These are phyloP conservation scores for Skeletonema marinoi DNA, from an alignment of 108 stramenopile species.

Conservation along the genomic window DNA sequence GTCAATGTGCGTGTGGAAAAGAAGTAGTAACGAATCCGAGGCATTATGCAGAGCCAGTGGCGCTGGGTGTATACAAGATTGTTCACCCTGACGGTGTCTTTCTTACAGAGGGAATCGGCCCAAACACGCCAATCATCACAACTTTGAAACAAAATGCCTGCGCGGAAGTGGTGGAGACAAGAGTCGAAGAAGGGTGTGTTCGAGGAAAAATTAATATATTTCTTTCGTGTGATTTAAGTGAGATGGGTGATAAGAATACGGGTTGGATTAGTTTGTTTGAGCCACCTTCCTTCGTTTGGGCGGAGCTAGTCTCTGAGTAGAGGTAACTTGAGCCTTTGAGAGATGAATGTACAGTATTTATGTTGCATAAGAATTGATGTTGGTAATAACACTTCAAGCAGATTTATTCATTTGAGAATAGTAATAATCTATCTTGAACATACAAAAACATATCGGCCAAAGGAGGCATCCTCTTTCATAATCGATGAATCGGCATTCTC, in stretches of 20 bases:
- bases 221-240: background rate
- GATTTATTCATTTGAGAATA: no score
- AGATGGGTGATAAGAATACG: background rate
- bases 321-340: background rate
- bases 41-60: constrained; percentile 21
- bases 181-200: constrained; percentile 7
- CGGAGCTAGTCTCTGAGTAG: constrained; percentile 5
- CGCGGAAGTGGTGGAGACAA: constrained; percentile 6
- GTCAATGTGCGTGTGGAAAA: constrained; percentile 15
- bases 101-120: constrained; percentile 3
- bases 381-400: no score
- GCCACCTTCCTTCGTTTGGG: constrained; percentile 8
- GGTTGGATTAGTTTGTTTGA: constrained; percentile 20
- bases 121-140: background rate
- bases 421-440: no score
- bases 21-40: background rate
- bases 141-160: constrained; percentile 8
- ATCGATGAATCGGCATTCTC: no score
- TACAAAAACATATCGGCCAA: no score
- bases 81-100: constrained; percentile 11
- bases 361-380: no score
- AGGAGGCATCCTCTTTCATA: no score
- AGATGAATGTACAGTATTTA: no score
- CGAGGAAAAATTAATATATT: background rate
- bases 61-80: constrained; percentile 13